Conservation (phyloP, 108 stramenopile species). For the Nitzschia sp. region DNA sequence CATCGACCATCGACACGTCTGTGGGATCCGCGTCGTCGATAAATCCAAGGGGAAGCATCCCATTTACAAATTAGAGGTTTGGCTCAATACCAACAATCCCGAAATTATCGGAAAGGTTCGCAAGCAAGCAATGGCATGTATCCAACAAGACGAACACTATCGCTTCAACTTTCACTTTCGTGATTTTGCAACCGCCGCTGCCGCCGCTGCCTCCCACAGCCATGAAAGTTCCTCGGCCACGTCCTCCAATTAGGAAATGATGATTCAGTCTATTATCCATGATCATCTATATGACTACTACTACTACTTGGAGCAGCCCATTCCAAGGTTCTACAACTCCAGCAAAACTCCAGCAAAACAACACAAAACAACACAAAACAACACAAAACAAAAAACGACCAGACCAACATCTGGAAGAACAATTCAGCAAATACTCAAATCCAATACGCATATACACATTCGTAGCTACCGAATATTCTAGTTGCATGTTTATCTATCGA, state of each 20-base stretch:
- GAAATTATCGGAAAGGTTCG: constrained; percentile 23
- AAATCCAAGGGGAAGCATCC: constrained; percentile 68
- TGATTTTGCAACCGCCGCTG: constrained; percentile 4
- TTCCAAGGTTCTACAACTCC: too few relatives aligned
- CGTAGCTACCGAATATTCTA: too few relatives aligned
- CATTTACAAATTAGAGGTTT: constrained; percentile 77
- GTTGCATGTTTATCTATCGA: too few relatives aligned
- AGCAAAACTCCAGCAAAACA: too few relatives aligned
- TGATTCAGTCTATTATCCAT: too few relatives aligned
- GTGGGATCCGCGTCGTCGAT: constrained; percentile 87
- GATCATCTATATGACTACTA: too few relatives aligned
- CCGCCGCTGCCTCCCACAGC: not conserved
- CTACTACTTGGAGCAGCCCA: too few relatives aligned
- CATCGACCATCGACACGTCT: constrained; percentile 70
- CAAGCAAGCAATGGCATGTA: constrained; percentile 14
- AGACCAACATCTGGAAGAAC: too few relatives aligned
- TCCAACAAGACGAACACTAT: constrained; percentile 16
- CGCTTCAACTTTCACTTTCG: constrained; percentile 23
- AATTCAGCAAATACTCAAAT: too few relatives aligned
- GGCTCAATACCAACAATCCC: constrained; percentile 70
- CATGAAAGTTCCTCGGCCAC: not conserved
- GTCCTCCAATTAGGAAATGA: not conserved
- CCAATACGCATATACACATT: too few relatives aligned
- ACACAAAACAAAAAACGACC: too few relatives aligned
- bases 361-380: too few relatives aligned